phyloP scores from a whole-genome alignment of 225 moss, liverwort and hornwort genomes.

The Thuidium tamariscinum region DNA sequence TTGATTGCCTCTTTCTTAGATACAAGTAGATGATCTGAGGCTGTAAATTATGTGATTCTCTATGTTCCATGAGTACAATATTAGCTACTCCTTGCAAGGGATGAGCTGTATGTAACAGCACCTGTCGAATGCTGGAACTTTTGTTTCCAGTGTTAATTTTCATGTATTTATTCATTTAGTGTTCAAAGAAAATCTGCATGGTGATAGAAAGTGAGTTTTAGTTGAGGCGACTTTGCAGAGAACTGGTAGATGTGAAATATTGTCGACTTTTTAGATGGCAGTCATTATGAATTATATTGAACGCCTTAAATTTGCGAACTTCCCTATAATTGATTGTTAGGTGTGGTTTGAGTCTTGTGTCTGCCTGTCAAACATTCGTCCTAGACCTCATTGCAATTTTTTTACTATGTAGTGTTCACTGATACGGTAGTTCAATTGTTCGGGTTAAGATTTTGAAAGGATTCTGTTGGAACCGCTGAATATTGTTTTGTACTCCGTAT shows the following conservation, averaged over 20 bases:
- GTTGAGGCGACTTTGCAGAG: neutral
- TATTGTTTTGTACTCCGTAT: neutral
- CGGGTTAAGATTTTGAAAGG: neutral
- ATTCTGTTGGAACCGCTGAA: neutral
- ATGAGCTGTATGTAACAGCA: conserved; percentile 6
- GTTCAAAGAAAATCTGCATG: neutral
- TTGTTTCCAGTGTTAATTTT: neutral
- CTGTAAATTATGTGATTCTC: conserved; percentile 35
- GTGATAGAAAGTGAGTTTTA: neutral
- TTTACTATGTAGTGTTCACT: neutral
- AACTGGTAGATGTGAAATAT: neutral
- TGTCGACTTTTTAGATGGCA: neutral
- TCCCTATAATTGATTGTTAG: neutral
- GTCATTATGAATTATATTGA: neutral
- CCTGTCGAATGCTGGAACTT: neutral
- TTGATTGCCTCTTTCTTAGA: conserved; percentile 16
- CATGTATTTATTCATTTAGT: neutral
- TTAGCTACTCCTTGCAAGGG: neutral
- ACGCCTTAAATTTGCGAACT: neutral
- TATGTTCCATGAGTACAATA: conserved; percentile 2
- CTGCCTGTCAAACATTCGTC: neutral
- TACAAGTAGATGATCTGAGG: neutral
- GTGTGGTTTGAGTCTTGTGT: no score
- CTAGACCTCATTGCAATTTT: neutral
- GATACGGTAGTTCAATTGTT: neutral